Base-by-base conservation (phyloP, 331 rosid species). In the Rosa hybrid region DNA sequence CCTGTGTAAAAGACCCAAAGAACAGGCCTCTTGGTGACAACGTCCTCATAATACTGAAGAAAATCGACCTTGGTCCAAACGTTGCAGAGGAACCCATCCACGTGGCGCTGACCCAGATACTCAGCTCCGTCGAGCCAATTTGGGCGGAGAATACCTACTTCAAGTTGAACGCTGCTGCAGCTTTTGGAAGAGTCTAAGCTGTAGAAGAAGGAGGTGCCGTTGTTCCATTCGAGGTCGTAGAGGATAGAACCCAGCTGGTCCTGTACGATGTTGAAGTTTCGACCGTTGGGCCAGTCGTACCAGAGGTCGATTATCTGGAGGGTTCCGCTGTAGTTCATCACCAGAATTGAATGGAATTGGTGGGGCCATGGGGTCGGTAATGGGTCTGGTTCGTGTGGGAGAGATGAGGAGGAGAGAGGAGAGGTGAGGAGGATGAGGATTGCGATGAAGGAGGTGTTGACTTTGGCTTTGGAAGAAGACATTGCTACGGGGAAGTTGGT, bases 221-320 rank as follows among this genome's bases (percentile, higher is more conserved):
- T 96, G 90, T 93, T 84, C 99, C 99, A 95, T 69, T 95, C 98
- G 0, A 93, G 98, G 80, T 95, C 99, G 87, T 91, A 89, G 16
- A 71, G 78, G 16, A 90, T 78, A 5, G 81, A 74, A 0, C 98
- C 96, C 30, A 91, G 86, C 80, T 95, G 99, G 69, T 89, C 72
- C 75, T 88, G 97, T 10, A 92, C 86, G 77, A 96, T 96, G 93
- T 93, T 96, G 90, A 90, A 96, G 86, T 96, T 96, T 44, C 98
- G 91, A 5, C 98, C 99, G 7, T 90, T 93, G 81, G 92, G 88
- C 99, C 99, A 93, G 75, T 95, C 99, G 87, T 95, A 95, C 99
- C 99, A 93, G 39, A 95, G 84, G 64, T 95, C 89, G 57, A 90
- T 87, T 1, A 89, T 80, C 86, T 91, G 86, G 6, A 89, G 90